Evolutionary conservation across 1,284 basidiomycete species (phyloP), one percentile per base, ranked within the genome.

Genomic region (Sporisorium exsertum): DNA sequence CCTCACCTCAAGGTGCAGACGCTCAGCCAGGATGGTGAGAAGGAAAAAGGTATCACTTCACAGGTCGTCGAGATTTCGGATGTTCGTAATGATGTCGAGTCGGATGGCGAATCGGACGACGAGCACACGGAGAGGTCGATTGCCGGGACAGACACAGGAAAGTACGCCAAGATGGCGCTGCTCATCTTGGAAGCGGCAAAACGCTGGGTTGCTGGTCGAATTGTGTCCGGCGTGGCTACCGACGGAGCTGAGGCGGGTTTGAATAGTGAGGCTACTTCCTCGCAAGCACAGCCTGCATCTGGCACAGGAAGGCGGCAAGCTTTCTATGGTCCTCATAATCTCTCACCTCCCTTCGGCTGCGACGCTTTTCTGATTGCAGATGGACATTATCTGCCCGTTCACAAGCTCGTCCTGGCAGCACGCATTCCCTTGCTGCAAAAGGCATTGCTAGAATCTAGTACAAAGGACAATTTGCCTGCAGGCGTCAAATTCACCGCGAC

Each of bases 381-480:
- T 35, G 83, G 86, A 32, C 84, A 87, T 20, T 78, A 81, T 20
- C 87, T 94, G 53, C 91, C 91, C 0, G 91, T 87, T 0, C 94
- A 96, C 83, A 87, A 88, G 4, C 86, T 89, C 20, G 85, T 95
- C 15, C 88, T 95, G 2, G 88, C 89, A 0, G 88, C 91, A 0
- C 89, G 93, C 9, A 91, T 90, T 5, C 75, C 85, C 0, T 85
- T 87, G 1, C 85, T 95, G 3, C 84, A 85, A 18, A 80, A 51
- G 24, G 62, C 70, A 9, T 54, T 84, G 35, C 49, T 61, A 16
- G 47, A 71, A 7, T 33, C 67, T 4, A 49, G 33, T 10, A 42
- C 45, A 2, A 78, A 72, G 33, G 65, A 42, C 16, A 13, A 37
- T 10, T 22, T 65, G 42, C 61, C 67, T 13, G 26, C 45, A 15